Percentiles rank a stretch among this genome's conserved stretches.
Conservation (phyloP, 2,329 filamentous ascomycete genomes). For the Hirsutella thompsonii region DNA sequence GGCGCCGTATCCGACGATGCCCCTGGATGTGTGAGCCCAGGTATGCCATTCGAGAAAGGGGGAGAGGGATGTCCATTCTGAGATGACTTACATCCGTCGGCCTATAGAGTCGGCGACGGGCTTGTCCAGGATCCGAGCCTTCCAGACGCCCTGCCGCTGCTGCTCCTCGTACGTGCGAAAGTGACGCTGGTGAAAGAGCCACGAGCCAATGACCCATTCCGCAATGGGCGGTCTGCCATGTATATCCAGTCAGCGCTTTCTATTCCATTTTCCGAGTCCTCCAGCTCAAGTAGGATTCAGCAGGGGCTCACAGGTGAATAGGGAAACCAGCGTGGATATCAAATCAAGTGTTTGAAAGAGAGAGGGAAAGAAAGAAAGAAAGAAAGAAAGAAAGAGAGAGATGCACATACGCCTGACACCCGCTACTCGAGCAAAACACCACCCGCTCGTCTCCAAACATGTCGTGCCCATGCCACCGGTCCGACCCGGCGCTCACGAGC, state of each 20-base stretch:
- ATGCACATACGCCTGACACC: constrained; percentile 25
- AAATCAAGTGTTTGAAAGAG: background rate
- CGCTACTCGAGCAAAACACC: constrained; percentile 26
- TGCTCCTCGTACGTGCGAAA: constrained; percentile 16
- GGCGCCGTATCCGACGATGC: constrained; percentile 30
- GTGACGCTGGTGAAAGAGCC: constrained; percentile 19
- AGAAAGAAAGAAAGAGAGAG: background rate
- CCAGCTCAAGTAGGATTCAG: too few species aligned
- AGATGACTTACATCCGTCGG: constrained; percentile 17
- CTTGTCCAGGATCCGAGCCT: constrained; percentile 4
- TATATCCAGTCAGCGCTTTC: background rate
- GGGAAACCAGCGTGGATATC: background rate
- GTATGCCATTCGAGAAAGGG: background rate
- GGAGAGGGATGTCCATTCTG: background rate
- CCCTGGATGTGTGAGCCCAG: constrained; percentile 10
- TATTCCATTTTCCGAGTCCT: too few species aligned
- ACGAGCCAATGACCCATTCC: constrained; percentile 26
- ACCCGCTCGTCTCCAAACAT: constrained; percentile 21
- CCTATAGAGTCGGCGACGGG: constrained; percentile 18
- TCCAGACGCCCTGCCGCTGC: constrained; percentile 17
- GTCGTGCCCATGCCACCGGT: constrained; percentile 23
- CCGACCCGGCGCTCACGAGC: constrained; percentile 27
- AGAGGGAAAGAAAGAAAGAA: background rate
- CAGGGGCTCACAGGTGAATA: too few species aligned
- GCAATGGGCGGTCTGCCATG: constrained; percentile 21